Evolutionary conservation across 768 basidiomycete species (phyloP).

Genomic region (Imleria badia): DNA sequence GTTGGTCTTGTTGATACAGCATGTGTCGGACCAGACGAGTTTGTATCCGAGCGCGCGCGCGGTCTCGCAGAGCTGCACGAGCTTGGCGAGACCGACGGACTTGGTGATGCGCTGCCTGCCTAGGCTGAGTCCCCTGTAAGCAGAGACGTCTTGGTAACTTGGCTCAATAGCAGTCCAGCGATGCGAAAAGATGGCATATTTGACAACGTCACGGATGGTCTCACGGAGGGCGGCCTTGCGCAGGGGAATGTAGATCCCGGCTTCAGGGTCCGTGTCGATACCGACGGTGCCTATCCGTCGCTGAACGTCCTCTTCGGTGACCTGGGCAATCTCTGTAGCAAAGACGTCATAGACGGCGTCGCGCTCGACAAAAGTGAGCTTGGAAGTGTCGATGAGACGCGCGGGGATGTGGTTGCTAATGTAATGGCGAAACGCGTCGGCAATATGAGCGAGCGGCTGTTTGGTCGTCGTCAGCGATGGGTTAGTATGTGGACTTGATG

Average conservation of each 20-base stretch:
- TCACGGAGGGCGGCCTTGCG: constrained; percentile 16
- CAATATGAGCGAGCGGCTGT: constrained; percentile 6
- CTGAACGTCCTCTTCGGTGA: constrained; percentile 19
- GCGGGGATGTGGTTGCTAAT: constrained; percentile 27
- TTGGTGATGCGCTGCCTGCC: constrained; percentile 3
- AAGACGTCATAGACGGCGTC: constrained; percentile 19
- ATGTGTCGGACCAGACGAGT: constrained; percentile 31
- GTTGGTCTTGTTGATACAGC: constrained; percentile 31
- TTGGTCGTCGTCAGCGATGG: neutral
- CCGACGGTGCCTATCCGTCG: neutral
- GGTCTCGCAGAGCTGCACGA: constrained; percentile 20
- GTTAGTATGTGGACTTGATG: neutral
- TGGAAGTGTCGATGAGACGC: constrained; percentile 25
- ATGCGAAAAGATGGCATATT: constrained; percentile 28
- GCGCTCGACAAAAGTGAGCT: constrained; percentile 24
- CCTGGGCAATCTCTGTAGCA: constrained; percentile 10
- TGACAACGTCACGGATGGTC: constrained; percentile 17
- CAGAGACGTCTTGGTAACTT: constrained; percentile 18
- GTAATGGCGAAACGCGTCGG: constrained; percentile 18
- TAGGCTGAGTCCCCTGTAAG: neutral
- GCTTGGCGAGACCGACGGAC: constrained; percentile 14
- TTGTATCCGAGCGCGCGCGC: constrained; percentile 19
- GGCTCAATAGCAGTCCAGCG: constrained; percentile 25
- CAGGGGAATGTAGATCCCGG: constrained; percentile 11
- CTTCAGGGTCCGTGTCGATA: constrained; percentile 8